Conservation (phyloP, 345 rosid genomes). For the Rubroshorea leprosula region DNA sequence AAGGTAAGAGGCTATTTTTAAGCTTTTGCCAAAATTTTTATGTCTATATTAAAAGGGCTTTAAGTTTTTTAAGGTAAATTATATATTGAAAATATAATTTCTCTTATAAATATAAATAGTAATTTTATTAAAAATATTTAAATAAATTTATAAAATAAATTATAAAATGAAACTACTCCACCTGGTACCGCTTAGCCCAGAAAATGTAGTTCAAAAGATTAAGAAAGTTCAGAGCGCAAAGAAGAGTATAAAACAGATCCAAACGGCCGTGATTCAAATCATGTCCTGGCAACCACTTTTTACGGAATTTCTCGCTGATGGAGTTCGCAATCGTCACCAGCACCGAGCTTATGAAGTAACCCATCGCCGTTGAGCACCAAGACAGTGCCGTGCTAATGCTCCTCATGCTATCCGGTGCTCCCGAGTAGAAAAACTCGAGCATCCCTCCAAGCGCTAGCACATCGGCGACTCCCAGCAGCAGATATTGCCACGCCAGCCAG, state of each 20-base stretch:
- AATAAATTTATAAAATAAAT: no score
- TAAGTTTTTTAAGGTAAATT: no score
- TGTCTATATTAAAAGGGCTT: no score
- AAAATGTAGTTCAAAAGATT: conserved; percentile 45
- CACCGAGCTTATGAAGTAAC: conserved; percentile 43
- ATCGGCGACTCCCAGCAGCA: conserved; percentile 55
- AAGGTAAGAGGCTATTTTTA: no score
- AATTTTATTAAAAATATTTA: no score
- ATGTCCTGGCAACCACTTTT: conserved; percentile 64
- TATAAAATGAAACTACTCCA: no score
- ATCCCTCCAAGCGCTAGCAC: conserved; percentile 48
- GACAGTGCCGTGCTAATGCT: conserved; percentile 45
- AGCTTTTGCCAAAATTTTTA: no score
- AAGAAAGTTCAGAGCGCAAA: conserved; percentile 36
- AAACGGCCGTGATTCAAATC: conserved; percentile 52
- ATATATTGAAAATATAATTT: no score
- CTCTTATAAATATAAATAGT: no score
- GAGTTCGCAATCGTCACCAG: conserved; percentile 44
- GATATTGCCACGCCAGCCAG: conserved; percentile 56
- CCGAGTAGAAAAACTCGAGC: conserved; percentile 57
- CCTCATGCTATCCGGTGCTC: conserved; percentile 42
- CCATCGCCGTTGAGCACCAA: conserved; percentile 55
- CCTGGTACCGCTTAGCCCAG: conserved; percentile 35
- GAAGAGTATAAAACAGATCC: conserved; percentile 46
- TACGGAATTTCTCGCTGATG: conserved; percentile 26